Conservation (phyloP, 2,329 filamentous ascomycete species). For the Pseudogymnoascus sp. region DNA sequence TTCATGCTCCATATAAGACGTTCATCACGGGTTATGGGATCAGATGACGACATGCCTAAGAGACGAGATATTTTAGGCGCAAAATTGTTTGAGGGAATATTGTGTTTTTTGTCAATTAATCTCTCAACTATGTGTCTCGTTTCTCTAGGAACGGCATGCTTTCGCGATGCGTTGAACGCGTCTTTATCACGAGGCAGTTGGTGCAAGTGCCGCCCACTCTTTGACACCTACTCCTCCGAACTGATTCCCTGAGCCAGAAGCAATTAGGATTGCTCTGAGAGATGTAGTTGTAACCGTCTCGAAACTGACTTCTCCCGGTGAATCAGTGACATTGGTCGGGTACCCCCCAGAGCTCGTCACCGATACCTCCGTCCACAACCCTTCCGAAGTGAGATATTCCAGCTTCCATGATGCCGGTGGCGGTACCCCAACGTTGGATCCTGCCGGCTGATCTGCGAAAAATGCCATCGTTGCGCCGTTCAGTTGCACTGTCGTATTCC, state of each 20-base stretch:
- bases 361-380: conserved; percentile 18
- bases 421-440: neutral
- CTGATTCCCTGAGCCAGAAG: neutral
- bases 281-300: conserved; percentile 22
- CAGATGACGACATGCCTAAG: neutral
- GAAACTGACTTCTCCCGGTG: conserved; percentile 27
- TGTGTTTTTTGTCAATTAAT: neutral
- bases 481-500: conserved; percentile 17
- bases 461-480: neutral
- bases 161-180: neutral
- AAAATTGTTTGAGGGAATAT: neutral
- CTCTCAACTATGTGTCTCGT: neutral
- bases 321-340: conserved; percentile 23
- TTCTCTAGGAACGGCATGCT: neutral
- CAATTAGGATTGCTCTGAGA: neutral
- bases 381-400: neutral
- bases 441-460: neutral
- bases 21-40: neutral
- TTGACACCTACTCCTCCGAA: neutral
- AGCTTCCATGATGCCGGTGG: neutral
- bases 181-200: neutral
- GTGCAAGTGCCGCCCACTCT: conserved; percentile 16
- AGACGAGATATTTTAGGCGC: neutral
- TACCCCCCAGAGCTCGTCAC: conserved; percentile 23
- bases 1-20: neutral